phyloP scores from a whole-genome alignment of 179 eudicot species.

The Nepenthes alata region DNA sequence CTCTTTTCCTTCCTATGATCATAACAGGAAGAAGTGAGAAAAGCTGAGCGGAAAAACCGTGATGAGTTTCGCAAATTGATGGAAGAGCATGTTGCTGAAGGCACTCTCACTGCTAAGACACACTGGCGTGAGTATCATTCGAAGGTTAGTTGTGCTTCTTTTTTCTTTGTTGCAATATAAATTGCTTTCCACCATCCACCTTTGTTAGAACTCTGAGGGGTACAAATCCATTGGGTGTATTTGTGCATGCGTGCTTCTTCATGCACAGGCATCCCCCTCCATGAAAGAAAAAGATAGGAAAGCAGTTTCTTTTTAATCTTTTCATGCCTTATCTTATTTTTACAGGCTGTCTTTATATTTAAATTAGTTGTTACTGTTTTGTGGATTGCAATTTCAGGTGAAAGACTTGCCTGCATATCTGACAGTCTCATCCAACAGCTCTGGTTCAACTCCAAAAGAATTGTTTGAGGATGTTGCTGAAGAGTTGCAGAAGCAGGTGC shows the following conservation, averaged over 20 bases:
- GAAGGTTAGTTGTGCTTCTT: conserved; percentile 39
- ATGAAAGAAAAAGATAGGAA: background rate
- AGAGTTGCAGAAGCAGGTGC: conserved; percentile 84
- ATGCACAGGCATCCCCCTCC: background rate
- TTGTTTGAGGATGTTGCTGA: conserved; percentile 86
- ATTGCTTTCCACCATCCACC: too few species aligned
- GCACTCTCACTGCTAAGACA: conserved; percentile 54
- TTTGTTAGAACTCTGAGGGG: too few species aligned
- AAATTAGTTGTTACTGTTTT: conserved; percentile 4
- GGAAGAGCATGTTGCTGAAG: conserved; percentile 73
- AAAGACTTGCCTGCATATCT: conserved; percentile 69
- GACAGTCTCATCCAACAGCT: conserved; percentile 77
- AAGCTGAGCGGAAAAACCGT: conserved; percentile 83
- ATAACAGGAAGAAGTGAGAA: conserved; percentile 72
- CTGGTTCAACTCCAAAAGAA: conserved; percentile 84
- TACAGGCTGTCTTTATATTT: background rate
- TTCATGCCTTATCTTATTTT: background rate
- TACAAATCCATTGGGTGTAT: too few species aligned
- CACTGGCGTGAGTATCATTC: conserved; percentile 80
- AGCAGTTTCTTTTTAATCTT: background rate
- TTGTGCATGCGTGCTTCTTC: too few species aligned
- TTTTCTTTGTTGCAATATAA: background rate
- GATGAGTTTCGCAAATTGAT: conserved; percentile 90
- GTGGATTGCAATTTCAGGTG: conserved; percentile 32
- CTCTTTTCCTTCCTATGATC: conserved; percentile 2